Conservation (phyloP, 148 eudicot species). For the Nyssa sinensis region DNA sequence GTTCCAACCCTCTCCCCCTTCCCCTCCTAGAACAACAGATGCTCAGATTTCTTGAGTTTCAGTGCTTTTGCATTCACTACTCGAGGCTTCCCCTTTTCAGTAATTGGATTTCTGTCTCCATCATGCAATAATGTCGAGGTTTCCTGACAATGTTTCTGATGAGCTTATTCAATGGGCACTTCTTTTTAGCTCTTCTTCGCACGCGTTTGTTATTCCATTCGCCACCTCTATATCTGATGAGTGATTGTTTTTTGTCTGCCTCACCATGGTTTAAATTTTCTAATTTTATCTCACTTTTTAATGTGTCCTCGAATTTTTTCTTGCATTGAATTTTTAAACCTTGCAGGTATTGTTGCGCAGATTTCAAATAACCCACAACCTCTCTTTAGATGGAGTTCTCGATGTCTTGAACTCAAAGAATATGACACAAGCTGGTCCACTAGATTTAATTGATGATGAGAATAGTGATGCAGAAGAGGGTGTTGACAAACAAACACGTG, state of each 20-base stretch:
- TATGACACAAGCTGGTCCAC: constrained; percentile 96
- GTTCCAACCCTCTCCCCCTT: not conserved
- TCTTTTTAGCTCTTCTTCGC: not conserved
- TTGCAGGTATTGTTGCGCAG: constrained; percentile 80
- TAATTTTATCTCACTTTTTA: not conserved
- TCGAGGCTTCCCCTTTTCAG: too few species aligned
- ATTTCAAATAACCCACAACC: constrained; percentile 88
- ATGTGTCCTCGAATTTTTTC: not conserved
- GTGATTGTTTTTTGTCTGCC: not conserved
- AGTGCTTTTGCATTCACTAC: not conserved
- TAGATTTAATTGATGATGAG: constrained; percentile 81
- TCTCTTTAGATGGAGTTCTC: constrained; percentile 92
- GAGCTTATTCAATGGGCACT: not conserved
- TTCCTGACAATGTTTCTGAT: not conserved
- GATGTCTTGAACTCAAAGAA: constrained; percentile 88
- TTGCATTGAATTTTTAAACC: constrained; percentile 2
- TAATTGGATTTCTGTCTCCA: not conserved
- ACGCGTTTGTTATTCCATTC: not conserved
- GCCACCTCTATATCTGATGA: not conserved
- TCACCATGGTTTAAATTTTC: not conserved
- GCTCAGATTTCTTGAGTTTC: not conserved
- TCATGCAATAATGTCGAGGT: not conserved
- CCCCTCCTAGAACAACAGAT: not conserved
- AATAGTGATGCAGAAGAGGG: constrained; percentile 85
- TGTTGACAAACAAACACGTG: constrained; percentile 67